phyloP scores from a whole-genome alignment of 2,329 filamentous ascomycete genomes.

The Hypoxylon sp. region DNA sequence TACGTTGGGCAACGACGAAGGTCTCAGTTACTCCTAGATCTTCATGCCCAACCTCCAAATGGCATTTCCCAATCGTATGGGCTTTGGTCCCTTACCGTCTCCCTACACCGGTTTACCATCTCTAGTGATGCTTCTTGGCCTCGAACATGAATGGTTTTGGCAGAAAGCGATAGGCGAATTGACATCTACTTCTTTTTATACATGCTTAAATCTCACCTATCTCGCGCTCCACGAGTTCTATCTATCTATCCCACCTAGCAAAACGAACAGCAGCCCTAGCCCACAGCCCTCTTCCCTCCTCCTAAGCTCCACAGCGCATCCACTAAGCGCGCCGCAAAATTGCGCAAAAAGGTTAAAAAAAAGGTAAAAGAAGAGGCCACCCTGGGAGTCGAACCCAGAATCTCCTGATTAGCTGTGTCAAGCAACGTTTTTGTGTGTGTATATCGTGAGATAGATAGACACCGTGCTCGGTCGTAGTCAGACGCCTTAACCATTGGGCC shows the following conservation, averaged over 20 bases:
- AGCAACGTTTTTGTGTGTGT: background rate
- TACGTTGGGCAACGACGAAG: background rate
- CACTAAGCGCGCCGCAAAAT: background rate
- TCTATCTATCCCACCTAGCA: background rate
- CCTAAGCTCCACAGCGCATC: background rate
- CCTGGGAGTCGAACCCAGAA: conserved; percentile 39
- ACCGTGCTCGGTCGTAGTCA: conserved; percentile 32
- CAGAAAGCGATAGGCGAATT: background rate
- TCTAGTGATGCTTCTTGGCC: background rate
- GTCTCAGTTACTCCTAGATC: background rate
- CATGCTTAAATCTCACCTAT: background rate
- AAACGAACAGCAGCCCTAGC: background rate
- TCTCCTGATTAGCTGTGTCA: conserved; percentile 33
- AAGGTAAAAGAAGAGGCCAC: conserved; percentile 25
- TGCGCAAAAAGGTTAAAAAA: conserved; percentile 1
- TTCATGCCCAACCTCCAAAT: background rate
- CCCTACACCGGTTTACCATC: background rate
- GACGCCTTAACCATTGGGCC: conserved; percentile 43
- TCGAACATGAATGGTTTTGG: background rate
- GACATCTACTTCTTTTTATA: background rate
- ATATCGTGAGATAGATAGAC: background rate
- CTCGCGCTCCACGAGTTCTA: background rate
- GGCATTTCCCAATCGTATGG: background rate
- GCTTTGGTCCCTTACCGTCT: background rate
- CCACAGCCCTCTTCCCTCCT: no score